A percentile compares a stretch with the other conserved stretches of the same genome.
Conservation (phyloP, 1,284 basidiomycete species). For the Cryptococcus sp. region DNA sequence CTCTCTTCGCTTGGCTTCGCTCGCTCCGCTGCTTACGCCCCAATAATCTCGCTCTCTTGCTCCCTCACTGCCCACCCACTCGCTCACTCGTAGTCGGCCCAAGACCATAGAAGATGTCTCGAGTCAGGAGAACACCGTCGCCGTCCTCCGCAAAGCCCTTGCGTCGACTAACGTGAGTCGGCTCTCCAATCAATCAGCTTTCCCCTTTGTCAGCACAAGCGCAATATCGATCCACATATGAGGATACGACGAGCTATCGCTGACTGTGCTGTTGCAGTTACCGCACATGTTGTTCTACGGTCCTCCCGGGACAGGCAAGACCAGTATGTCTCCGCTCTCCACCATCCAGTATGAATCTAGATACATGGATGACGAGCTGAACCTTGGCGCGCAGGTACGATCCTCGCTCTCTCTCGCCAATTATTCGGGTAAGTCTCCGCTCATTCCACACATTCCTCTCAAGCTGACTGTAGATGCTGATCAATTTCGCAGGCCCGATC, state of each 20-base stretch:
- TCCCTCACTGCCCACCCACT: background rate
- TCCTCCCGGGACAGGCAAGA: conserved; percentile 98
- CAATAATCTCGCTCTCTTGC: background rate
- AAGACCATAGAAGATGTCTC: conserved; percentile 98
- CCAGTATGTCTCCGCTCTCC: conserved; percentile 60
- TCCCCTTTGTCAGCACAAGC: background rate
- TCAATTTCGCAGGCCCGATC: conserved; percentile 71
- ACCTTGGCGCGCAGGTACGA: conserved; percentile 61
- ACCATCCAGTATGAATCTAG: background rate
- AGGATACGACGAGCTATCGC: background rate
- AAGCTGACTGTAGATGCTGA: background rate
- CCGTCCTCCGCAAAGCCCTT: conserved; percentile 86
- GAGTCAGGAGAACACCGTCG: conserved; percentile 94
- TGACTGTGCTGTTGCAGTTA: conserved; percentile 61
- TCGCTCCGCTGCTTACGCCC: background rate
- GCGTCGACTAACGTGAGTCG: conserved; percentile 81
- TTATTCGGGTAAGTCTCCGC: conserved; percentile 75
- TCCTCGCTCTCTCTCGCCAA: conserved; percentile 89
- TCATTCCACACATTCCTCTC: background rate
- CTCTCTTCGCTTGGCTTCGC: background rate
- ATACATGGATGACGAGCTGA: background rate
- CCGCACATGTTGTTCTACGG: conserved; percentile 99
- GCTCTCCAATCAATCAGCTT: background rate
- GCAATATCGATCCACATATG: background rate
- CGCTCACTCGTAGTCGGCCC: conserved; percentile 67